Evolutionary conservation across 2,329 filamentous ascomycete species (phyloP), one percentile per base, ranked within the genome.

Genomic region (Parafenestella ontariensis): DNA sequence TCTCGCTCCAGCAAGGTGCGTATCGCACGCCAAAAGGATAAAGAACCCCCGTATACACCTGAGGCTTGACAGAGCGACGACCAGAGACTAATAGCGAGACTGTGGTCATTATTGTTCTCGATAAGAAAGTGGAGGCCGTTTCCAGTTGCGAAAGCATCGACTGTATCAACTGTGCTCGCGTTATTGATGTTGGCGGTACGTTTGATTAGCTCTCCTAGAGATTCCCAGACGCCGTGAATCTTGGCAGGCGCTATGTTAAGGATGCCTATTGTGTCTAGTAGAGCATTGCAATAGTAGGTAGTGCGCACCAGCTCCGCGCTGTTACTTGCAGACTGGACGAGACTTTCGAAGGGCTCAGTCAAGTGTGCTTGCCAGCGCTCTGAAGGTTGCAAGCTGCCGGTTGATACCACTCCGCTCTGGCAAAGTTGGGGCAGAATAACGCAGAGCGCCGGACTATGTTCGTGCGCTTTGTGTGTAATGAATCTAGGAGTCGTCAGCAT

Each of bases 111-210:
- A 1, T 80, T 83, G n/a, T 84, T 79, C 3, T 82, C 80, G 56
- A 91, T 80, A 64, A 92, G 91, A 4, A 88, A 85, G 53, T 85
- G 85, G 67, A 95, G 91, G 0, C 90, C 91, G 61, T 87, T 87
- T 9, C 89, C 90, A 52, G 89, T 82, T 45, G 91, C 89, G 61
- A 95, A 92, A 31, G 85, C 54, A 26, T 72, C 59, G 6, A 59
- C 20, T 1, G 64, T 53, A 2, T 43, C 48, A 9, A 53, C 41
- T 13, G 46, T 10, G 5, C 44, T 46, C 2, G 44, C n/a, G 6
- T 46, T 46, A 3, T 49, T 45, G 5, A 45, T 37, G 3, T 50
- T 24, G 2, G 73, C 23, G 8, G 69, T 61, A 17, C 39, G 49
- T 28, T 57, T 47, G 11, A 76, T 58, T 20, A 67, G 46, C 8